These are phyloP conservation scores for Cyclocybe cylindracea DNA, from an alignment of 768 basidiomycete species.

Conservation along the genomic window DNA sequence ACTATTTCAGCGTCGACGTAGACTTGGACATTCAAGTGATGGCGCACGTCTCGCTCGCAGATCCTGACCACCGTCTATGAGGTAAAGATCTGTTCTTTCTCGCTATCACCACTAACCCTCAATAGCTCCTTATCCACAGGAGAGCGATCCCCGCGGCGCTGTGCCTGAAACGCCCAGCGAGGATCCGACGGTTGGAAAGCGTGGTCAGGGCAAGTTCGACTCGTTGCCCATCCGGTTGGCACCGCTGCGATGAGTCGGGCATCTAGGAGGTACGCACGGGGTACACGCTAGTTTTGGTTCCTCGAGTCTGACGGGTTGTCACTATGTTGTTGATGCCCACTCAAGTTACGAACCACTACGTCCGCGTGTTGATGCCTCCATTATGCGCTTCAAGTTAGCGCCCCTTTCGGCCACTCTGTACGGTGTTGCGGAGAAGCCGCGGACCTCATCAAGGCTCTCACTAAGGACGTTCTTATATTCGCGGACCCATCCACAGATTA, in stretches of 20 bases:
- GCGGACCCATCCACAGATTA: too few species aligned
- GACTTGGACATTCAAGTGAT: constrained; percentile 52
- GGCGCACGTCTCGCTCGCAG: constrained; percentile 43
- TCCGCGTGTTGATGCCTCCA: constrained; percentile 52
- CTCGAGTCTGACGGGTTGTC: too few species aligned
- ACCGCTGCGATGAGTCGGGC: constrained; percentile 45
- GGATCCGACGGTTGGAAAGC: constrained; percentile 47
- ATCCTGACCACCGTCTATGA: constrained; percentile 42
- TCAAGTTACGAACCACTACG: constrained; percentile 47
- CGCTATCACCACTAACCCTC: not conserved
- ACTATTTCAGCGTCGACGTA: constrained; percentile 50
- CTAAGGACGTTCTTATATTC: not conserved
- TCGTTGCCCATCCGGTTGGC: constrained; percentile 51
- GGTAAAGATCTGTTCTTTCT: constrained; percentile 30
- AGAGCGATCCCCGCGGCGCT: constrained; percentile 39
- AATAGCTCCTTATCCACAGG: constrained; percentile 38
- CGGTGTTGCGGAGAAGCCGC: constrained; percentile 57
- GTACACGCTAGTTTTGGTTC: not conserved
- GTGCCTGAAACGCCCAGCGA: constrained; percentile 44
- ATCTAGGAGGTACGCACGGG: constrained; percentile 32
- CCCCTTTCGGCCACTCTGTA: constrained; percentile 48
- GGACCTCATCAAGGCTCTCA: constrained; percentile 45
- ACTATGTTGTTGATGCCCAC: constrained; percentile 47
- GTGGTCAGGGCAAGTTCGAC: constrained; percentile 44
- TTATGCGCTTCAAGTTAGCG: constrained; percentile 48